Evolutionary conservation across 2,329 filamentous ascomycete genomes (phyloP).

Genomic region (Didymella pinodella): DNA sequence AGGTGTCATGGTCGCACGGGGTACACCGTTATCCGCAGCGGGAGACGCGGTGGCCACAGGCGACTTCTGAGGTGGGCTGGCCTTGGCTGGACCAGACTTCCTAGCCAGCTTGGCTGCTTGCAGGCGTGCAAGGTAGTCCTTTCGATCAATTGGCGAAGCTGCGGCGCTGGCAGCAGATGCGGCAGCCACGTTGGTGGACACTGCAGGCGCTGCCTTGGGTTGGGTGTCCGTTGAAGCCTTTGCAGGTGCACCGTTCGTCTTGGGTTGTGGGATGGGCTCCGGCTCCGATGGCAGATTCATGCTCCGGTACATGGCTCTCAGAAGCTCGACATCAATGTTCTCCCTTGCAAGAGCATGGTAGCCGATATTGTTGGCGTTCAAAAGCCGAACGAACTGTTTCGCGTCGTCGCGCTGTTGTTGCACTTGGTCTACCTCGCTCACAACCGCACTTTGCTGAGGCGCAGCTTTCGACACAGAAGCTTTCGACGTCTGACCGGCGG

Average conservation of each 20-base stretch:
- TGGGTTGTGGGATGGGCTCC: conserved; percentile 36
- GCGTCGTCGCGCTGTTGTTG: conserved; percentile 43
- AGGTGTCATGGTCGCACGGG: conserved; percentile 27
- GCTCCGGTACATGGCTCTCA: conserved; percentile 40
- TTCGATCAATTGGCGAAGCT: conserved; percentile 66
- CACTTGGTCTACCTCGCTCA: conserved; percentile 22
- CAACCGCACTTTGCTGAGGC: conserved; percentile 10
- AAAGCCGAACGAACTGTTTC: conserved; percentile 49
- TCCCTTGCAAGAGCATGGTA: conserved; percentile 69
- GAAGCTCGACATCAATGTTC: conserved; percentile 36
- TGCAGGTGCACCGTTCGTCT: conserved; percentile 19
- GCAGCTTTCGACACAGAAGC: conserved; percentile 6
- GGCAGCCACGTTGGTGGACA: conserved; percentile 34
- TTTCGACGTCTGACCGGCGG: conserved; percentile 26
- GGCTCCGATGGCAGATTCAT: conserved; percentile 41
- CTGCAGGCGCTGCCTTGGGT: conserved; percentile 26
- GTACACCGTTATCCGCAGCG: conserved; percentile 21
- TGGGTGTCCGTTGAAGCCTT: conserved; percentile 7
- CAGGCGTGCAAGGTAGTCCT: conserved; percentile 78
- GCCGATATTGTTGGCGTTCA: conserved; percentile 68
- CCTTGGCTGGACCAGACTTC: conserved; percentile 30
- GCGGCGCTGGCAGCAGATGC: conserved; percentile 45
- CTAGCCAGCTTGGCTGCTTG: conserved; percentile 74
- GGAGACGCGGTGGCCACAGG: conserved; percentile 23
- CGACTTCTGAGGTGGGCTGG: conserved; percentile 33